Conservation (phyloP, 768 basidiomycete species). For the Kwoniella sp. region DNA sequence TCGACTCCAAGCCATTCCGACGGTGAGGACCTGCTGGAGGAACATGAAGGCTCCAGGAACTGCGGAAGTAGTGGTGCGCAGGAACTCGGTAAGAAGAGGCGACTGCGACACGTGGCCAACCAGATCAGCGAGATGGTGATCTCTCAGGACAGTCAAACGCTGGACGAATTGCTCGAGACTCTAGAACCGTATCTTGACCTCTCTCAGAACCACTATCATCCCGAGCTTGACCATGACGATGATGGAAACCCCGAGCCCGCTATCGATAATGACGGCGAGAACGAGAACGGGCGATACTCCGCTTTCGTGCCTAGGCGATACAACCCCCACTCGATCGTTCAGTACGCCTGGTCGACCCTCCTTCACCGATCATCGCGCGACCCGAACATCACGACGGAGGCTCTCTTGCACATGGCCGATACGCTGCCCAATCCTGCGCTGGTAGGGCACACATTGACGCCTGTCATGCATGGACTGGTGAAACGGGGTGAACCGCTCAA, state of each 20-base stretch:
- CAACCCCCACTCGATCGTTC: background rate
- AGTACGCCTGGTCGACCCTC: slow-evolving; percentile 40
- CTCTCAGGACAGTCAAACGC: slow-evolving; percentile 3
- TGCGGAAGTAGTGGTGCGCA: too few species aligned
- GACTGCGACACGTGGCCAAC: background rate
- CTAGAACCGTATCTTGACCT: slow-evolving; percentile 12
- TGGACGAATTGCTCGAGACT: slow-evolving; percentile 4
- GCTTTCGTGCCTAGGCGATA: slow-evolving; percentile 7
- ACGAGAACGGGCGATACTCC: background rate
- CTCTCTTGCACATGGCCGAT: slow-evolving; percentile 23
- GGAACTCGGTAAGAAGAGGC: background rate
- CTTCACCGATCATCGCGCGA: slow-evolving; percentile 18
- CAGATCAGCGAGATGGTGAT: slow-evolving; percentile 10
- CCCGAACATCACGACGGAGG: slow-evolving; percentile 6
- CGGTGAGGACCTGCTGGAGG: background rate
- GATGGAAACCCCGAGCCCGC: background rate
- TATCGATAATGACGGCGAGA: background rate
- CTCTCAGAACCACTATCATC: background rate
- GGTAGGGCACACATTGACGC: slow-evolving; percentile 29
- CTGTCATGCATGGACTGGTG: slow-evolving; percentile 35
- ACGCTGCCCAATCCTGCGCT: slow-evolving; percentile 15
- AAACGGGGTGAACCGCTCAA: slow-evolving; percentile 19
- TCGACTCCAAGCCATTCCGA: background rate
- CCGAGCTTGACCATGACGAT: background rate
- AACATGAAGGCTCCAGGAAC: background rate